A percentile compares a stretch with the other conserved stretches of the same genome.
Conservation (phyloP, 805 yeast species). For the Hemisphaericaspora nanyangensis region DNA sequence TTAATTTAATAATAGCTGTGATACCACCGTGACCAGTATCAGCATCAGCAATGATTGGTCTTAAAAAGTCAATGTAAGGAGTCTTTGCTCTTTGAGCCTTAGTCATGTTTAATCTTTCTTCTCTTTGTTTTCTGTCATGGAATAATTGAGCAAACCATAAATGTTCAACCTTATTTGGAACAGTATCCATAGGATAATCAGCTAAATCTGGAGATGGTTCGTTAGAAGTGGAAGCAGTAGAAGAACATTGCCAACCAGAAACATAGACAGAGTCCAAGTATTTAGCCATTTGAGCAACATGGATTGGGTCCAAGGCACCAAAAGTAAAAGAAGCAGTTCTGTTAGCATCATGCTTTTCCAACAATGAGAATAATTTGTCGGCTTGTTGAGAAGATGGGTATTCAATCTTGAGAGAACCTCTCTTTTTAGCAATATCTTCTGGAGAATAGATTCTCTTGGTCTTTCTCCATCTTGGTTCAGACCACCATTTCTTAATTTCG, state of each 20-base stretch:
- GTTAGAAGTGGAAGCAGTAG: constrained; percentile 95
- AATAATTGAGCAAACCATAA: constrained; percentile 94
- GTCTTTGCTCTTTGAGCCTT: constrained; percentile 64
- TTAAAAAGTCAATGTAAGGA: constrained; percentile 77
- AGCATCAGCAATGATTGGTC: constrained; percentile 96
- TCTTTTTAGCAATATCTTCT: constrained; percentile 83
- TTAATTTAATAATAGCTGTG: constrained; percentile 91
- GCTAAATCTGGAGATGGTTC: constrained; percentile 99
- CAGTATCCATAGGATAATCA: constrained; percentile 98
- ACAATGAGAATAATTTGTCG: constrained; percentile 68
- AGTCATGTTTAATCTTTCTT: constrained; percentile 65
- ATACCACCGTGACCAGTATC: constrained; percentile 99
- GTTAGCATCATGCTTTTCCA: constrained; percentile 67
- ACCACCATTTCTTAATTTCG: constrained; percentile 86
- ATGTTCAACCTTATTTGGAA: constrained; percentile 97
- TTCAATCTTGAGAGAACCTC: constrained; percentile 70
- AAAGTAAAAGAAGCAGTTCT: constrained; percentile 83
- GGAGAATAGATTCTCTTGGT: constrained; percentile 87
- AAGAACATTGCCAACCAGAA: constrained; percentile 98
- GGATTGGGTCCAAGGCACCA: constrained; percentile 95
- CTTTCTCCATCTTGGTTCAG: constrained; percentile 84
- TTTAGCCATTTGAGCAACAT: constrained; percentile 94
- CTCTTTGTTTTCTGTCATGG: constrained; percentile 96
- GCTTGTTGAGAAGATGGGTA: constrained; percentile 81
- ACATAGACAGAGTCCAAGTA: constrained; percentile 90